phyloP scores from a whole-genome alignment of 1,284 basidiomycete genomes.

The Ganoderma leucocontextum region DNA sequence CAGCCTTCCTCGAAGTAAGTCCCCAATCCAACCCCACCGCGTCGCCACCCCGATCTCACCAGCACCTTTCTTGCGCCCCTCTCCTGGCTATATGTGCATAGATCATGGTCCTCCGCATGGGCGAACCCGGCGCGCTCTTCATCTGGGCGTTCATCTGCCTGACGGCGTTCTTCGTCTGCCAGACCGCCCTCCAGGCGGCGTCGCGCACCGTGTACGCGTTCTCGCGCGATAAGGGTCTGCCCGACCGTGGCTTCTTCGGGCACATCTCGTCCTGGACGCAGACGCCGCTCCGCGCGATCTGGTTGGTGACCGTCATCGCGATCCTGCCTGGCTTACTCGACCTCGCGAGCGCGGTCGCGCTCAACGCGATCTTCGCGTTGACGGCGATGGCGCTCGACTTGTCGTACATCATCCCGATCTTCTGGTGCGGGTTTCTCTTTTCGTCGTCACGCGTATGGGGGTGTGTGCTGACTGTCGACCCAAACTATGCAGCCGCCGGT shows the following conservation, averaged over 20 bases:
- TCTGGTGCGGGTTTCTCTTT: slow-evolving; percentile 48
- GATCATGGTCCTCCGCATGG: slow-evolving; percentile 82
- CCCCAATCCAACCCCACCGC: too few relatives aligned
- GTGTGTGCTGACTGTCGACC: not conserved
- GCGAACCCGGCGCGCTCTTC: slow-evolving; percentile 73
- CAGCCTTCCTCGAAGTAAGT: slow-evolving; percentile 72
- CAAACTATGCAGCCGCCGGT: slow-evolving; percentile 54
- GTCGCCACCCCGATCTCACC: not conserved
- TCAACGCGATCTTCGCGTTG: slow-evolving; percentile 85
- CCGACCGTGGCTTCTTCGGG: slow-evolving; percentile 85
- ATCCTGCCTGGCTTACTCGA: slow-evolving; percentile 80
- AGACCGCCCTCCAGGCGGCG: slow-evolving; percentile 85
- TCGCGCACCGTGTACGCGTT: slow-evolving; percentile 92
- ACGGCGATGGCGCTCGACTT: slow-evolving; percentile 78
- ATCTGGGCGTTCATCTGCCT: slow-evolving; percentile 85
- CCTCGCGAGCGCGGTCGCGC: slow-evolving; percentile 81
- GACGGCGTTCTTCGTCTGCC: slow-evolving; percentile 86
- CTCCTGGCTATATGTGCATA: slow-evolving; percentile 35
- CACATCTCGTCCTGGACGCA: slow-evolving; percentile 68
- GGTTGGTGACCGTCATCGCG: slow-evolving; percentile 75
- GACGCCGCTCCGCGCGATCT: slow-evolving; percentile 87
- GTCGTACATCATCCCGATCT: slow-evolving; percentile 80
- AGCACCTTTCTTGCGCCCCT: not conserved
- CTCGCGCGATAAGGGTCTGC: slow-evolving; percentile 85
- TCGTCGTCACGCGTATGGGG: not conserved